Percentiles rank a stretch among this genome's conserved stretches.
These are phyloP conservation scores for Pseudogymnoascus pannorum DNA, from an alignment of 2,329 filamentous ascomycete species.

Conservation along the genomic window DNA sequence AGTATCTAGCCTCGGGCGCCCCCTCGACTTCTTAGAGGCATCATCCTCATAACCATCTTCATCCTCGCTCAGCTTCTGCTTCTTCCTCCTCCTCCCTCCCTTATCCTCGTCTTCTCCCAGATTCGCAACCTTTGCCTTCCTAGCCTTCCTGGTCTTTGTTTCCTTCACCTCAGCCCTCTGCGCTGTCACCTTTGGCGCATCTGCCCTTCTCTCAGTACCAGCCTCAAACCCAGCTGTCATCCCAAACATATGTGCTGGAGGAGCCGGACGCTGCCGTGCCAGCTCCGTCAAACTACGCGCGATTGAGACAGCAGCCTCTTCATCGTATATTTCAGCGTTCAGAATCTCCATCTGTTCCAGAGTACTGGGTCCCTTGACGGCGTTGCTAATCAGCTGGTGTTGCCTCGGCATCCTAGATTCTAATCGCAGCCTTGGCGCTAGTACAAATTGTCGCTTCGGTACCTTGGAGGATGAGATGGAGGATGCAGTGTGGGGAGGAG, in stretches of 20 bases:
- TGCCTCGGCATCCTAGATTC: not conserved
- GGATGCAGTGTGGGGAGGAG: not conserved
- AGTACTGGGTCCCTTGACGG: not conserved
- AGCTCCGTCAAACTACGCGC: constrained; percentile 14
- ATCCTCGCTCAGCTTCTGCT: constrained; percentile 29
- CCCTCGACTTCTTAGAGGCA: constrained; percentile 56
- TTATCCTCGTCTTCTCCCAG: constrained; percentile 17
- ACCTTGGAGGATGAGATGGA: not conserved
- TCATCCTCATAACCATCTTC: constrained; percentile 35
- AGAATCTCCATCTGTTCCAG: constrained; percentile 23
- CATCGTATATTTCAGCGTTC: constrained; percentile 40
- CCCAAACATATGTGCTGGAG: constrained; percentile 22
- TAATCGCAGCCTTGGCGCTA: constrained; percentile 1
- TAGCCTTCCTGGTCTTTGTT: constrained; percentile 2
- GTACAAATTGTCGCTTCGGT: not conserved
- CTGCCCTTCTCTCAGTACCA: not conserved
- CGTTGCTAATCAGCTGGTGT: not conserved
- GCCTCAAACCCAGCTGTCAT: constrained; percentile 13
- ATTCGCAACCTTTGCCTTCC: constrained; percentile 14
- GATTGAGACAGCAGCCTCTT: constrained; percentile 25
- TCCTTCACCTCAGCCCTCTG: not conserved
- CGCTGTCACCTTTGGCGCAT: not conserved
- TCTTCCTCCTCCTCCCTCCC: constrained; percentile 25
- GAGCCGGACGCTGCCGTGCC: constrained; percentile 12
- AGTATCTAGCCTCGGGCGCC: constrained; percentile 68